Percentiles rank a stretch among this genome's conserved stretches.
phyloP scores from a whole-genome alignment of 768 basidiomycete species.

The Postia placenta region DNA sequence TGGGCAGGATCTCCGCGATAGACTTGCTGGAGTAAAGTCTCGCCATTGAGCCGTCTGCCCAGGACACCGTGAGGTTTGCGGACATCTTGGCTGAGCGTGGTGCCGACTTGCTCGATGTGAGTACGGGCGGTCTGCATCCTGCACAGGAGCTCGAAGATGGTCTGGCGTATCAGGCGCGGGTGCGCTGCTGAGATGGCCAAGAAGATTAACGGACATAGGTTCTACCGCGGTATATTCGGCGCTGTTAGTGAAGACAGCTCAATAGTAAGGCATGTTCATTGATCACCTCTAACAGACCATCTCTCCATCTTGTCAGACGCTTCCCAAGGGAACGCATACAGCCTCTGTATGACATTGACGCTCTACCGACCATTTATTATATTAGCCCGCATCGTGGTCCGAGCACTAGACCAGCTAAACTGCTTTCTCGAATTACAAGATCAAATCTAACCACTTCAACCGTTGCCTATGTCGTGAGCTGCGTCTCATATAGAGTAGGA shows the following conservation, averaged over 20 bases:
- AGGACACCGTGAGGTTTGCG: conserved; percentile 62
- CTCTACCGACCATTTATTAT: no score
- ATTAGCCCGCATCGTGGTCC: no score
- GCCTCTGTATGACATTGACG: no score
- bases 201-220: conserved; percentile 32
- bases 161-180: conserved; percentile 12
- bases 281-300: conserved; percentile 29
- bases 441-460: no score
- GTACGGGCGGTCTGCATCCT: conserved; percentile 52
- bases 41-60: conserved; percentile 49
- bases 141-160: conserved; percentile 44
- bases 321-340: no score
- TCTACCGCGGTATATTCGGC: conserved; percentile 48
- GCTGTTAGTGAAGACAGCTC: conserved; percentile 50
- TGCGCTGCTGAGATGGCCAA: conserved; percentile 32
- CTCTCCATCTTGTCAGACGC: neutral
- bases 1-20: conserved; percentile 53
- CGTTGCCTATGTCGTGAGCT: no score
- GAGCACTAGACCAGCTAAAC: no score
- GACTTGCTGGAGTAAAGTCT: conserved; percentile 64
- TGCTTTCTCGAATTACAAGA: no score
- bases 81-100: conserved; percentile 55
- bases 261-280: conserved; percentile 31
- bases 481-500: no score
- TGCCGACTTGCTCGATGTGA: conserved; percentile 73